phyloP scores from a whole-genome alignment of 148 eudicot genomes.

The Spergularia marina region DNA sequence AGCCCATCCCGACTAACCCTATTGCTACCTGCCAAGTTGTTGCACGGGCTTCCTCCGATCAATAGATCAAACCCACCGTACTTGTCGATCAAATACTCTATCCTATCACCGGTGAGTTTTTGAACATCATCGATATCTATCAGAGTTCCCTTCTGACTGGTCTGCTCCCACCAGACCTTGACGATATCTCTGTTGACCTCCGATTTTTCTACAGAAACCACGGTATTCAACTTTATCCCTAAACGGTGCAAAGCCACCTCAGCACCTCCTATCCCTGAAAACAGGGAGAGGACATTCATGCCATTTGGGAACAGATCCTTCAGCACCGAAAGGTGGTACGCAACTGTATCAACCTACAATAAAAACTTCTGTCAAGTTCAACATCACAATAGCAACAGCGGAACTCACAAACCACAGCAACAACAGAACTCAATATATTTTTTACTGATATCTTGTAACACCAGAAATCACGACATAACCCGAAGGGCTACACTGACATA shows the following conservation, averaged over 20 bases:
- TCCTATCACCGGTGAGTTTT: conserved; percentile 34
- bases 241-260: conserved; percentile 88
- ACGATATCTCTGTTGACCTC: conserved; percentile 69
- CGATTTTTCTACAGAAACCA: conserved; percentile 76
- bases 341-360: conserved; percentile 85
- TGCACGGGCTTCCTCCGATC: conserved; percentile 91
- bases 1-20: conserved; percentile 80
- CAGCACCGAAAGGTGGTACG: conserved; percentile 79
- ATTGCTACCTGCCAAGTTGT: conserved; percentile 83
- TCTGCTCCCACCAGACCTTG: conserved; percentile 92
- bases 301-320: conserved; percentile 68
- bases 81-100: conserved; percentile 38
- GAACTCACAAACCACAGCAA: background rate
- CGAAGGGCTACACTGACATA: too few species aligned
- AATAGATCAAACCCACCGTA: conserved; percentile 75
- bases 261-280: conserved; percentile 92
- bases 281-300: conserved; percentile 65
- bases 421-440: background rate
- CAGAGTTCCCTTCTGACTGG: conserved; percentile 63
- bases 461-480: too few species aligned
- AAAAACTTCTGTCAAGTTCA: too few species aligned
- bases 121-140: conserved; percentile 62
- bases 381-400: too few species aligned
- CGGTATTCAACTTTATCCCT: conserved; percentile 61
- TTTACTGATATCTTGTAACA: background rate